Evolutionary conservation across 345 rosid genomes (phyloP).

Genomic region (Nasturtium officinale): DNA sequence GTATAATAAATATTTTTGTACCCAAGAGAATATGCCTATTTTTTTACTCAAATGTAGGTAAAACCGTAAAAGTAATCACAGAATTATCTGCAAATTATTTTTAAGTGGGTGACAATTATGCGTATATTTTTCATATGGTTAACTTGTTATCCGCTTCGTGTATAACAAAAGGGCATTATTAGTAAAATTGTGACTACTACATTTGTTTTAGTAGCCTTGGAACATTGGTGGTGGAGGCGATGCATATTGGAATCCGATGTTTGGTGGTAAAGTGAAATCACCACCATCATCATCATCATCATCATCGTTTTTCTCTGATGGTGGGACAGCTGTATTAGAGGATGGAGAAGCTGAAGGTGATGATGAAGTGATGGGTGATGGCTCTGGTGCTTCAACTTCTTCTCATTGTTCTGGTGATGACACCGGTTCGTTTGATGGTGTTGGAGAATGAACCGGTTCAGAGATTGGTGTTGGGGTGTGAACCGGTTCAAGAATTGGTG

Average conservation of each 20-base stretch:
- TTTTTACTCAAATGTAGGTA: neutral
- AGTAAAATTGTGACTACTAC: conserved; percentile 15
- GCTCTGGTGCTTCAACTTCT: conserved; percentile 24
- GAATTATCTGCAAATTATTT: neutral
- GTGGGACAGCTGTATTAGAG: neutral
- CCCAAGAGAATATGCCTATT: no score
- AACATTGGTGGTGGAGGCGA: conserved; percentile 72
- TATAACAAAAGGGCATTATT: no score
- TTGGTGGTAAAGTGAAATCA: conserved; percentile 49
- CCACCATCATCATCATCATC: neutral
- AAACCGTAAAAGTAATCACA: neutral
- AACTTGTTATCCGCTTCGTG: no score
- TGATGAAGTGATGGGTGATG: conserved; percentile 20
- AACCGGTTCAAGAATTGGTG: conserved; percentile 18
- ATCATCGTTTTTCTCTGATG: conserved; percentile 10
- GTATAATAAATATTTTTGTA: conserved; percentile 3
- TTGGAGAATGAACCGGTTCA: conserved; percentile 2
- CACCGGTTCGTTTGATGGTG: conserved; percentile 26
- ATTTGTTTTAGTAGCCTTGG: conserved; percentile 54
- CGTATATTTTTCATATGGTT: no score
- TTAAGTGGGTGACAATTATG: neutral
- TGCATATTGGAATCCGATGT: conserved; percentile 54
- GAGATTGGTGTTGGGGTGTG: conserved; percentile 1
- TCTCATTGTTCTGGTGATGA: conserved; percentile 29
- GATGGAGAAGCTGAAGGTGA: conserved; percentile 7